Evolutionary conservation across 192 early-diverging fungal genomes (phyloP).

Genomic region (Backusella morwellensis): DNA sequence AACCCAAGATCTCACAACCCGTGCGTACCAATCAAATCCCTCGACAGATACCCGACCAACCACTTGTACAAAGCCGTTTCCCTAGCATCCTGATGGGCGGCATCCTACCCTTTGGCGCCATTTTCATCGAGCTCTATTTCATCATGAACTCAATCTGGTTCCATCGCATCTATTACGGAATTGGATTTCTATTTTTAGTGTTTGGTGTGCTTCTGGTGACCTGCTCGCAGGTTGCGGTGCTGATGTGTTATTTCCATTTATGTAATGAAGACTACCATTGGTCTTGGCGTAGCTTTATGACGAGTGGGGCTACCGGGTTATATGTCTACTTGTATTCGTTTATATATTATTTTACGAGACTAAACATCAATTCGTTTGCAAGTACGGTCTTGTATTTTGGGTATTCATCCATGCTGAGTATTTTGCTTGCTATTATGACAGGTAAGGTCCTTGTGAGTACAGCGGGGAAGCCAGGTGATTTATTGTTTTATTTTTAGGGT

Average conservation of each 20-base stretch:
- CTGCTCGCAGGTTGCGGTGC: constrained; percentile 80
- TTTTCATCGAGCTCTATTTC: constrained; percentile 97
- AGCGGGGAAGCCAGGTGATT: neutral
- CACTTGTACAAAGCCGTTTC: constrained; percentile 70
- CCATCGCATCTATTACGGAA: constrained; percentile 91
- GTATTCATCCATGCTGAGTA: constrained; percentile 75
- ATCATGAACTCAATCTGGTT: constrained; percentile 94
- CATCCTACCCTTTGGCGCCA: constrained; percentile 86
- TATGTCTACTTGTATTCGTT: constrained; percentile 91
- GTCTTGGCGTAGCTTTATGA: constrained; percentile 90
- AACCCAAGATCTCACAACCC: constrained; percentile 64
- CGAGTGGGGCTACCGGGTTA: constrained; percentile 79
- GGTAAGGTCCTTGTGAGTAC: constrained; percentile 30
- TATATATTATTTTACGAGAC: constrained; percentile 78
- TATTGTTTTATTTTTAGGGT: neutral
- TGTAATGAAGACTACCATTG: constrained; percentile 82
- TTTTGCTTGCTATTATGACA: constrained; percentile 73
- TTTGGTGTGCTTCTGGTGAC: constrained; percentile 84
- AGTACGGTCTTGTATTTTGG: constrained; percentile 88
- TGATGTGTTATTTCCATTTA: constrained; percentile 89
- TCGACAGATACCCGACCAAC: constrained; percentile 87
- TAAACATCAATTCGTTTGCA: constrained; percentile 76
- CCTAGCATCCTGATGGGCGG: constrained; percentile 78
- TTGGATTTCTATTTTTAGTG: constrained; percentile 89
- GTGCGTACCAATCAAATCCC: constrained; percentile 93